phyloP scores from a whole-genome alignment of 1,139 yeast genomes.

The Taiozyma sp. region DNA sequence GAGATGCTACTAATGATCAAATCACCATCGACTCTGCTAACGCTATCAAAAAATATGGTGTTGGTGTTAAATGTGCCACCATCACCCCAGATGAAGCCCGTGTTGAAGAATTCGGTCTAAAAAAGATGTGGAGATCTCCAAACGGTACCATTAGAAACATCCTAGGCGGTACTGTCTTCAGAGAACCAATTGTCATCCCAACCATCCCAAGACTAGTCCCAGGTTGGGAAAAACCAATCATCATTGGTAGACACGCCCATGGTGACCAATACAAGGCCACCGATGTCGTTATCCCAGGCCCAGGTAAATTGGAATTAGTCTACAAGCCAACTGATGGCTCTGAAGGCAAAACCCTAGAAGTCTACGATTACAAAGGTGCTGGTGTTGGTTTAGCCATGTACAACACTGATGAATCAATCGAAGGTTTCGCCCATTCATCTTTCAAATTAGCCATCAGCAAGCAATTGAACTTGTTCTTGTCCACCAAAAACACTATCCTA shows the following conservation, averaged over 20 bases:
- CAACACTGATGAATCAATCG: constrained; percentile 88
- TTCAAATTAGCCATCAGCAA: constrained; percentile 82
- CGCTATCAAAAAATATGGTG: constrained; percentile 85
- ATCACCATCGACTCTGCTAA: constrained; percentile 88
- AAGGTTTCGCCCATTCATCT: constrained; percentile 88
- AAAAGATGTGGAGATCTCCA: constrained; percentile 97
- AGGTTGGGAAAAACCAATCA: constrained; percentile 91
- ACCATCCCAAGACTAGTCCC: constrained; percentile 87
- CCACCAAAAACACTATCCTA: constrained; percentile 92
- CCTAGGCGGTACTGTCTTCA: constrained; percentile 92
- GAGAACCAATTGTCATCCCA: constrained; percentile 93
- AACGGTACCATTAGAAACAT: constrained; percentile 95
- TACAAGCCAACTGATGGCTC: constrained; percentile 76
- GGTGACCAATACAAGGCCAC: constrained; percentile 97
- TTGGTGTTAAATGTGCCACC: constrained; percentile 95
- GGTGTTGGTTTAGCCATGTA: constrained; percentile 95
- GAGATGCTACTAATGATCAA: constrained; percentile 85
- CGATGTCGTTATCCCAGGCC: constrained; percentile 71
- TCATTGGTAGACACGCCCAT: constrained; percentile 95
- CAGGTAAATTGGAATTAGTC: constrained; percentile 76
- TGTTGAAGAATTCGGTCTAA: constrained; percentile 82
- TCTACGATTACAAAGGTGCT: constrained; percentile 66
- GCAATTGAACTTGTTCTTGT: constrained; percentile 72
- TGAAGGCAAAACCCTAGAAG: constrained; percentile 49
- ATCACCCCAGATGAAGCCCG: constrained; percentile 98